Conservation (phyloP, 2,329 filamentous ascomycete species). For the Alternaria gansuensis region DNA sequence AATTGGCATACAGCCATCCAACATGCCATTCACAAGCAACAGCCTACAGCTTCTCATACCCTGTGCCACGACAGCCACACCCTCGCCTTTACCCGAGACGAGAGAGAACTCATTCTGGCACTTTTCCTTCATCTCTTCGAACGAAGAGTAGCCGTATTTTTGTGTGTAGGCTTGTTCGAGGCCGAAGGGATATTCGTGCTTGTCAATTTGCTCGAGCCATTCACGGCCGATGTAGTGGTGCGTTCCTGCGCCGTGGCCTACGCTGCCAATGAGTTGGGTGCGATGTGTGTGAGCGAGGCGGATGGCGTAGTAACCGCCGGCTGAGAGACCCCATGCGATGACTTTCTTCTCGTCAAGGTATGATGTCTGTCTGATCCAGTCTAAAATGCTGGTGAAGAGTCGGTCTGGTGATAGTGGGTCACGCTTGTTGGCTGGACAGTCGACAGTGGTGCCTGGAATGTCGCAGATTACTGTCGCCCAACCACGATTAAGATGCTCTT, state of each 20-base stretch:
- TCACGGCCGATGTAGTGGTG: constrained; percentile 66
- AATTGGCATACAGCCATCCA: constrained; percentile 69
- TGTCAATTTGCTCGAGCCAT: constrained; percentile 63
- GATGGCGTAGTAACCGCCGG: constrained; percentile 67
- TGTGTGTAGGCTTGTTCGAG: constrained; percentile 59
- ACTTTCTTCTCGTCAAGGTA: constrained; percentile 59
- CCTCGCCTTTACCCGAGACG: constrained; percentile 62
- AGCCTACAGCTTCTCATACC: constrained; percentile 58
- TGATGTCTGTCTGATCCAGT: constrained; percentile 58
- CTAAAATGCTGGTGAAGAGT: constrained; percentile 62
- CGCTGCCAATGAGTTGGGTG: constrained; percentile 57
- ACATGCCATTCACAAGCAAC: constrained; percentile 64
- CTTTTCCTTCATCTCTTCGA: constrained; percentile 58
- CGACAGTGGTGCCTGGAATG: constrained; percentile 64
- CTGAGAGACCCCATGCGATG: constrained; percentile 65
- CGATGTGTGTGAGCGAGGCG: constrained; percentile 65
- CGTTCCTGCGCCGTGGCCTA: constrained; percentile 64
- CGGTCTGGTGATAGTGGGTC: constrained; percentile 63
- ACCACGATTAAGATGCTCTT: constrained; percentile 58
- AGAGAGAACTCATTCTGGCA: constrained; percentile 62
- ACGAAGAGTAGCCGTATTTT: constrained; percentile 55
- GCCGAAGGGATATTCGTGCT: constrained; percentile 68
- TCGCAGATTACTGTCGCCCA: constrained; percentile 62
- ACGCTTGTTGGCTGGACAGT: constrained; percentile 60
- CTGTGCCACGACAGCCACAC: constrained; percentile 47